Conservation (phyloP, 2,329 filamentous ascomycete genomes). For the Exophiala spinifera region DNA sequence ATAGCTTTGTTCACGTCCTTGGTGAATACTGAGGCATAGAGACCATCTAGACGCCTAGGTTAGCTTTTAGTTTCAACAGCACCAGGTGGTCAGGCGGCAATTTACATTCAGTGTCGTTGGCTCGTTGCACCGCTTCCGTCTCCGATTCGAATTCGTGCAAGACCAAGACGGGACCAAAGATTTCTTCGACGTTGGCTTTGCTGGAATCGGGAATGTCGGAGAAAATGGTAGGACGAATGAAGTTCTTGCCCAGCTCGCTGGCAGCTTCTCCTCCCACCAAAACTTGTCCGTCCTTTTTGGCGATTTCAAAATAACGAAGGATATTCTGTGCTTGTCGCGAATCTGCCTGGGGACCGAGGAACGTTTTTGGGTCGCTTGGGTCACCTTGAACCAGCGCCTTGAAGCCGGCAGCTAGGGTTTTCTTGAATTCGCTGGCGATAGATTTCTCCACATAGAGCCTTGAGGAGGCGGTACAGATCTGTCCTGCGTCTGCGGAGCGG, state of each 20-base stretch:
- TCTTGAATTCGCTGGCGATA: conserved; percentile 61
- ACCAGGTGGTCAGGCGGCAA: neutral
- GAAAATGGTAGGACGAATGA: conserved; percentile 63
- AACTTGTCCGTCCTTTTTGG: conserved; percentile 69
- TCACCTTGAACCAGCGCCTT: conserved; percentile 59
- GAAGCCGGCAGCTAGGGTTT: conserved; percentile 58
- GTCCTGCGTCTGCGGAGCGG: conserved; percentile 34
- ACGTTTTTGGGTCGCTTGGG: conserved; percentile 66
- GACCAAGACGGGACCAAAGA: conserved; percentile 45
- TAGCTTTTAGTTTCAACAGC: no score
- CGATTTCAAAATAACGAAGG: conserved; percentile 65
- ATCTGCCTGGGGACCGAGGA: conserved; percentile 72
- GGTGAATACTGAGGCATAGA: conserved; percentile 19
- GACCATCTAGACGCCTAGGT: conserved; percentile 9
- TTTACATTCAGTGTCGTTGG: conserved; percentile 28
- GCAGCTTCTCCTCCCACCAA: conserved; percentile 58
- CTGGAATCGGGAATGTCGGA: conserved; percentile 56
- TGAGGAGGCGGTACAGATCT: conserved; percentile 65
- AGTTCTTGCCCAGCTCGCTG: neutral
- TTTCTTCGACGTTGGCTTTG: conserved; percentile 38
- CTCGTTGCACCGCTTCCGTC: conserved; percentile 10
- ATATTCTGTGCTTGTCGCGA: conserved; percentile 68
- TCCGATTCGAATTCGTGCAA: conserved; percentile 37
- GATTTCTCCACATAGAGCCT: conserved; percentile 61
- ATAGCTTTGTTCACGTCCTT: conserved; percentile 16